Conservation (phyloP, 129 eudicot genomes). For the Centella asiatica region DNA sequence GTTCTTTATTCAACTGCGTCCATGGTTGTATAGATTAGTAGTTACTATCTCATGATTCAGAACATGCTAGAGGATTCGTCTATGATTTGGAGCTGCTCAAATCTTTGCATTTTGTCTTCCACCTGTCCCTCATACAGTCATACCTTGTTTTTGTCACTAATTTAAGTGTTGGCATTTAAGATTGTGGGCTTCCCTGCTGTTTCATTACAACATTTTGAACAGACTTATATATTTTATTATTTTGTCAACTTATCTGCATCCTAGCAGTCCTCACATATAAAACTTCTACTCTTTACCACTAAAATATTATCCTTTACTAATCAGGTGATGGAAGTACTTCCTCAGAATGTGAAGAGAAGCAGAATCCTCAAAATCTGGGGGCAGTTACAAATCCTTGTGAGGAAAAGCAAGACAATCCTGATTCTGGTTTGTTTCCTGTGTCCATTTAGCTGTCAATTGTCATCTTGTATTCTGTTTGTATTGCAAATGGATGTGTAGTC, state of each 20-base stretch:
- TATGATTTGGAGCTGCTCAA: background rate
- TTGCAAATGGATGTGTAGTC: too few species aligned
- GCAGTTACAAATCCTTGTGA: conserved; percentile 5
- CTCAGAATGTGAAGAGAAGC: conserved; percentile 26
- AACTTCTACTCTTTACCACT: background rate
- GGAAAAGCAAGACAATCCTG: conserved; percentile 9
- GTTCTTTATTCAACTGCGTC: background rate
- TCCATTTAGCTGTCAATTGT: conserved; percentile 1
- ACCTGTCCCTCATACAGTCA: background rate
- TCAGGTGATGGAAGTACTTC: conserved; percentile 39
- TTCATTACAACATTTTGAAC: background rate
- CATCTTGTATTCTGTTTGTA: background rate
- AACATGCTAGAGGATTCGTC: background rate
- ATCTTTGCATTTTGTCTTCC: background rate
- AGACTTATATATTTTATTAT: background rate
- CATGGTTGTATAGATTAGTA: background rate
- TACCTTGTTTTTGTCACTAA: background rate
- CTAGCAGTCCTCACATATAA: too few species aligned
- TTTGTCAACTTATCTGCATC: background rate
- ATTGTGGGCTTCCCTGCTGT: background rate
- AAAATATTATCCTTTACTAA: background rate
- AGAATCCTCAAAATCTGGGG: conserved; percentile 6
- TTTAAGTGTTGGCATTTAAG: too few species aligned
- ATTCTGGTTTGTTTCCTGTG: conserved; percentile 38
- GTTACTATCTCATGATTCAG: background rate